A percentile compares a stretch with the other conserved stretches of the same genome.
phyloP scores from a whole-genome alignment of 2,329 filamentous ascomycete species.

The Chlorencoelia australis region DNA sequence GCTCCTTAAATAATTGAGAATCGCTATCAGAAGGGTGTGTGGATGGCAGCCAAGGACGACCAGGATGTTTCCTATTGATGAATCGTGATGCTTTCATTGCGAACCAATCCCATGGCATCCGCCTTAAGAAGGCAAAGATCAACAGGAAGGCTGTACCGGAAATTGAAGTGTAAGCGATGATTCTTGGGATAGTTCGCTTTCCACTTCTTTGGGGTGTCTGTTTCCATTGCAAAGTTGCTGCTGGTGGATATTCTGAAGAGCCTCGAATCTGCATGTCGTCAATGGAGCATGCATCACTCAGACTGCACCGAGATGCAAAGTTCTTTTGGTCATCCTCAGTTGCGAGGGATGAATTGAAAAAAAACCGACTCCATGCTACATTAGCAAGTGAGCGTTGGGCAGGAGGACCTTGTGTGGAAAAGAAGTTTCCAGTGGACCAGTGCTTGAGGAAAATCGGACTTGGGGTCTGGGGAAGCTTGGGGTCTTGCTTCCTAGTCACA shows the following conservation, averaged over 20 bases:
- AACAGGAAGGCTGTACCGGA: too few relatives aligned
- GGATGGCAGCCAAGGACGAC: too few relatives aligned
- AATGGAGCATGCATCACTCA: conserved; percentile 27
- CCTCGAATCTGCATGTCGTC: conserved; percentile 11
- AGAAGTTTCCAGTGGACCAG: conserved; percentile 36
- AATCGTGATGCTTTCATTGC: too few relatives aligned
- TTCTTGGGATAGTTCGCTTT: background rate
- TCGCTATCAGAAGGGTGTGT: too few relatives aligned
- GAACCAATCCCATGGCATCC: too few relatives aligned
- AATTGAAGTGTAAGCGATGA: too few relatives aligned
- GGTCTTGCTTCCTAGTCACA: conserved; percentile 24
- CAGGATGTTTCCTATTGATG: too few relatives aligned
- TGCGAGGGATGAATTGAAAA: conserved; percentile 38
- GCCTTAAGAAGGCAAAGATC: too few relatives aligned
- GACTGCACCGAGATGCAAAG: conserved; percentile 25
- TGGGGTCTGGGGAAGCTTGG: conserved; percentile 31
- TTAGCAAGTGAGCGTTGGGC: conserved; percentile 29
- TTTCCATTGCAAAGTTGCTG: conserved; percentile 9
- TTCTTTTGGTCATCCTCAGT: conserved; percentile 20
- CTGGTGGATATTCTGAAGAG: conserved; percentile 4
- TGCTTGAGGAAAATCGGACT: conserved; percentile 35
- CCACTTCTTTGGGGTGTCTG: conserved; percentile 6
- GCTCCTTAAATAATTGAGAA: too few relatives aligned
- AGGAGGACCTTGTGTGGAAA: conserved; percentile 36
- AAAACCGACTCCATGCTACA: conserved; percentile 35